Evolutionary conservation across 2,329 filamentous ascomycete species (phyloP), one percentile per base, ranked within the genome.

Genomic region (Davidsoniella neocaledoniae): DNA sequence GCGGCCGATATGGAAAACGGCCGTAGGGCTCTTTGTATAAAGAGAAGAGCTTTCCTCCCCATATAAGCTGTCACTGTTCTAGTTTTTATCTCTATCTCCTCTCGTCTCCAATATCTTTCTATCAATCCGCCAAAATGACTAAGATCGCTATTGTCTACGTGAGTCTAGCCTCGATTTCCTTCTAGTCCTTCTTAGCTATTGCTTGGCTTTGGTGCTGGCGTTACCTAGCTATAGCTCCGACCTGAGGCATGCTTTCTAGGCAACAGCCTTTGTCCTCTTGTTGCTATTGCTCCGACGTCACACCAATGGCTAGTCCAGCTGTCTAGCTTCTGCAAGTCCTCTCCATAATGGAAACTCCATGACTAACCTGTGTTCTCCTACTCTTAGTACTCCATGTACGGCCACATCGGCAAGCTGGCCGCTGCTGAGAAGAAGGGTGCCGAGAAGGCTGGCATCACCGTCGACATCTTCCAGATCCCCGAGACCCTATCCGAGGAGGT

Each of bases 141-240:
- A 93, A 86, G 73, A 77, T 94, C 63, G 87, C 87, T 59, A 91
- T 94, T 68, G 78, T 94, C 65, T 93, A 79, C 66, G 84, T 88
- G 73, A 58, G 83, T 76, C 43, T 48, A 44, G 40, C 50, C 41
- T 49, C 46, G 46, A 33, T 33, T 12, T 33, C 12, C 29, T 33
- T 33, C 29, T 3, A 33, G 29, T 33, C 21, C 3, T 23, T 33
- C 4, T 33, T 12, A 33, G 29, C 2, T 2, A 25, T 33, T 17
- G 21, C 14, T 19, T 26, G 2, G 26, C 21, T 33, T 51, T 23
- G 14, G 6, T 33, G 29, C 29, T 33, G 29, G 29, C 29, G 12
- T 9, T 33, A 33, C 12, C 8, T 12, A 33, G 12, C 29, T 9
- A 33, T 33, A 33, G 29, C 29, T 33, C 29, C 29, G 12, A 10